Base-by-base conservation (phyloP, 768 basidiomycete genomes). In the Xerocomus brunneocitrinus region DNA sequence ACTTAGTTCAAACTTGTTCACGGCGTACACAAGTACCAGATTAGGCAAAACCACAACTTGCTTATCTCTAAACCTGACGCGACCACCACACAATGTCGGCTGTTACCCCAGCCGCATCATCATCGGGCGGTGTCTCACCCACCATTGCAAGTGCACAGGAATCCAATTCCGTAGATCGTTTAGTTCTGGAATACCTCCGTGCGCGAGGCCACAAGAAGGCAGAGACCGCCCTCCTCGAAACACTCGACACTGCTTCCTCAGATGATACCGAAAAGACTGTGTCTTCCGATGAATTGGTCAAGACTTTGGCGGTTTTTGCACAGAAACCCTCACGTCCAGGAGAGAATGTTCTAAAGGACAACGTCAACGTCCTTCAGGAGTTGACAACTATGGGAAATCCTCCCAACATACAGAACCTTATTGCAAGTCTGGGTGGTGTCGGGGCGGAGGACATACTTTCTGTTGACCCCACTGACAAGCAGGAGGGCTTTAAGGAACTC, bases 371-470 rank as follows among this genome's bases (percentile, higher is more conserved):
- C 31, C 67, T 89, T 47, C 82, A 87, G 62, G 85, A 87, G 61
- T 72, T 91, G 13, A 78, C 77, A 1, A 74, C 83, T 5, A 81
- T 85, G 77, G 84, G 84, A 14, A 89, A 83, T 61, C 79, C 87
- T 3, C 71, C 79, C 22, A 87, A 79, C 61, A 84, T 90, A 51
- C 89, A 89, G 65, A 85, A 79, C 61, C 74, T 91, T 50, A 83
- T 91, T 52, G 79, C 85, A 14, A 89, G 83, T 63, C 82, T 91
- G 58, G 86, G 85, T n/a, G 73, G 81, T 32, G 82, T 88, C 39
- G 89, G 88, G 13, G 84, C 89, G 3, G 89, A 92, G 62, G 91
- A 92, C 52, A 83, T 91, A 34, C 74, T 93, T 28, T 83, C 85
- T 13, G 73, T 84, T 9, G 90, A 93, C 64, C 91, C 91, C 8